Base-by-base conservation (phyloP, 768 basidiomycete species). In the Galerina marginata region DNA sequence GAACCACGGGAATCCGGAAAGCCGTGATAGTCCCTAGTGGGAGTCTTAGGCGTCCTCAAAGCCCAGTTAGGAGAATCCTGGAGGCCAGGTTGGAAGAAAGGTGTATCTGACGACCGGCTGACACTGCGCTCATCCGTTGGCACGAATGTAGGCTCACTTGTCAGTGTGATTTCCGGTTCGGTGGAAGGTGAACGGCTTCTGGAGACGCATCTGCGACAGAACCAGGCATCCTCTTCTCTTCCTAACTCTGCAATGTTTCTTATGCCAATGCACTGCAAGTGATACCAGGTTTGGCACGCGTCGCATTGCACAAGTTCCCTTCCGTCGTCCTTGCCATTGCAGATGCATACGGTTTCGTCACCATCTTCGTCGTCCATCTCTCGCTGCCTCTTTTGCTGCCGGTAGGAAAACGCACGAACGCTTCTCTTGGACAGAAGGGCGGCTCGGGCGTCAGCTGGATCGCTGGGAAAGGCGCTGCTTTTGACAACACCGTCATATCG, bases 251-350 rank as follows among this genome's bases (percentile, higher is more conserved):
- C 73, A 37, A 85, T 81, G 65, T 79, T 81, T 53, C 74, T 75
- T 65, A 94, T 89, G 53, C 91, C 92, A 39, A 94, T 87, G 72
- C 92, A 95, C 45, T 84, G 75, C 36, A 92, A 79, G 73, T 95
- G 92, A 69, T 90, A 93, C 92, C 92, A 95, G 14, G 79, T 87
- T 69, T 85, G 79, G 71, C 92, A 95, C 4, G 81, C 80, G 66
- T 94, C 92, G 65, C 92, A 95, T 67, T 93, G 92, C 36, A 94
- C 93, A 47, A 91, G 79, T 59, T 86, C 83, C n/a, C 88, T 78
- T 3, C 88, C 91, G 59, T 92, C 89, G 65, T 90, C 88, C 52
- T 74, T 77, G 15, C 86, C 88, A 44, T 77, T 74, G 69, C 92
- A 93, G 26, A 90, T 78, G 69, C 92, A 94, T 15, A 87, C 67